Evolutionary conservation across 2,329 filamentous ascomycete genomes (phyloP).

Genomic region (Thermothelomyces thermophilus): DNA sequence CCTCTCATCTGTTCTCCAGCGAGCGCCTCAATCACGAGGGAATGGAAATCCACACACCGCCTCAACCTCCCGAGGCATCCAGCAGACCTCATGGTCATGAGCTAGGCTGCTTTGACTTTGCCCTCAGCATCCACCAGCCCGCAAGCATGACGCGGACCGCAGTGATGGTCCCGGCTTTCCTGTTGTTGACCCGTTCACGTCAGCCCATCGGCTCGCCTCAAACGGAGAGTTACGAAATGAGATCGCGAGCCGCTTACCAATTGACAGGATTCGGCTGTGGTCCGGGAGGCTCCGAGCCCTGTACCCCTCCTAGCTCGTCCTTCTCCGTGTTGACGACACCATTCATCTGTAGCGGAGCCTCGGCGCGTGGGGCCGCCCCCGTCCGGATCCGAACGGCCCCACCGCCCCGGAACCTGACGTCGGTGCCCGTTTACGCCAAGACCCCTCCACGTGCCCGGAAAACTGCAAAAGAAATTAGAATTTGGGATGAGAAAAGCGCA

Average conservation of each 20-base stretch:
- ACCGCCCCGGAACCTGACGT: too few species aligned
- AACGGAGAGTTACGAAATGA: not conserved
- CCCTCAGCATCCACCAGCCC: constrained; percentile 8
- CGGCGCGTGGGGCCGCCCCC: too few species aligned
- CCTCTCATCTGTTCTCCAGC: too few species aligned
- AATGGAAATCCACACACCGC: too few species aligned
- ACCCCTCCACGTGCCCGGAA: too few species aligned
- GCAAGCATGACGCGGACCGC: constrained; percentile 7
- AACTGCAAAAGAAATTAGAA: too few species aligned
- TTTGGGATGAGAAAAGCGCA: too few species aligned
- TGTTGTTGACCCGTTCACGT: not conserved
- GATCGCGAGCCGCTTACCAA: not conserved
- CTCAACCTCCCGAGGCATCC: not conserved
- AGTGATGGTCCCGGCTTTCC: constrained; percentile 14
- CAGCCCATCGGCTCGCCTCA: not conserved
- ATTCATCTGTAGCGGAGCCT: too few species aligned
- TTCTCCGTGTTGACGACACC: not conserved
- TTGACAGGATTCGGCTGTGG: constrained; percentile 11
- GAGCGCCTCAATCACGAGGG: too few species aligned
- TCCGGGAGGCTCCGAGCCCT: constrained; percentile 6
- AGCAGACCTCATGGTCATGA: not conserved
- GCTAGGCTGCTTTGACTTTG: constrained; percentile 2
- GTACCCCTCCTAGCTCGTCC: constrained; percentile 11
- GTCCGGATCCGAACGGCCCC: too few species aligned
- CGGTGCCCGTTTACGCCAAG: too few species aligned